A percentile compares a stretch with the other conserved stretches of the same genome.
Conservation (phyloP, 2,329 filamentous ascomycete genomes). For the Pseudogymnoascus sp. region DNA sequence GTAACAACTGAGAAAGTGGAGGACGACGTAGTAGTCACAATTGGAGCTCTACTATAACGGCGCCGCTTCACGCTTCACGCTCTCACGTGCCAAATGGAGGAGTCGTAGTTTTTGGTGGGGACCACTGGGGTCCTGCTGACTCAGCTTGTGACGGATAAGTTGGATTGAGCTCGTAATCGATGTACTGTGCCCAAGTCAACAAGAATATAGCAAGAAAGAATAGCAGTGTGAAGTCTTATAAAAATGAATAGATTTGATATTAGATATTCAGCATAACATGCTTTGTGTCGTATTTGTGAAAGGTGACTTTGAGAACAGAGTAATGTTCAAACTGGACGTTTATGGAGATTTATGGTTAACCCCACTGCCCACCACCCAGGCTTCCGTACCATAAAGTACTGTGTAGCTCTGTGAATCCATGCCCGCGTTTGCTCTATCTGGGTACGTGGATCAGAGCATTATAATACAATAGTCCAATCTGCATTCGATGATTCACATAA, state of each 20-base stretch:
- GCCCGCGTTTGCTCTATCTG: neutral
- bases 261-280: neutral
- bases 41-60: neutral
- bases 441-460: neutral
- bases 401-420: conserved; percentile 6
- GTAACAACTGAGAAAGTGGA: neutral
- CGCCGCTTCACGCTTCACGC: neutral
- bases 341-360: neutral
- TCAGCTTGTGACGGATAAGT: conserved; percentile 1
- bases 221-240: neutral
- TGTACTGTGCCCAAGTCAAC: neutral
- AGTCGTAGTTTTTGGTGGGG: neutral
- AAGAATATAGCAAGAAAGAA: neutral
- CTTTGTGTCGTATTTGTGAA: neutral
- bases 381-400: neutral
- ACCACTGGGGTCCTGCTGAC: conserved; percentile 1
- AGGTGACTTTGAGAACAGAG: neutral
- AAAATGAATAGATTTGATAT: neutral
- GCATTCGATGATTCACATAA: neutral
- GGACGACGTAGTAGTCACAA: neutral
- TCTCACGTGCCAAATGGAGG: conserved; percentile 5
- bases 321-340: neutral
- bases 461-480: neutral
- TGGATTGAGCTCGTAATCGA: neutral
- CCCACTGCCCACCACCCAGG: neutral